These are phyloP conservation scores for Brettanomyces bruxellensis DNA, from an alignment of 805 yeast genomes.

Conservation along the genomic window DNA sequence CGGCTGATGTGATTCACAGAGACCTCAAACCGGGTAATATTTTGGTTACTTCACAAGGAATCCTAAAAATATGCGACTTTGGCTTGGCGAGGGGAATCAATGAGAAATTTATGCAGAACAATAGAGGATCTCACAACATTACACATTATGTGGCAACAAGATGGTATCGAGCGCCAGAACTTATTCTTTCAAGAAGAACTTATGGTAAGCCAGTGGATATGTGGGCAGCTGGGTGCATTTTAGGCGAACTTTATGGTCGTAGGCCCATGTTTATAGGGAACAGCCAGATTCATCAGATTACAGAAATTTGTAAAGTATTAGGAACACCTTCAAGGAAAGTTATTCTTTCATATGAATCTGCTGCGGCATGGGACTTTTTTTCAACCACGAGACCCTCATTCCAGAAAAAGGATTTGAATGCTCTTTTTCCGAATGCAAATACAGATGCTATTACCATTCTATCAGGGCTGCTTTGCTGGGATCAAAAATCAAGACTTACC, in stretches of 20 bases:
- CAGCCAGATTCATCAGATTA: constrained; percentile 61
- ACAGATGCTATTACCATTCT: constrained; percentile 43
- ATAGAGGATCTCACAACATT: constrained; percentile 34
- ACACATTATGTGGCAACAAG: constrained; percentile 89
- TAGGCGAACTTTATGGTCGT: constrained; percentile 77
- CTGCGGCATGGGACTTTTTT: constrained; percentile 38
- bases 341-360: constrained; percentile 34
- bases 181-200: constrained; percentile 49
- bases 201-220: constrained; percentile 72
- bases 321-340: constrained; percentile 59
- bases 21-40: constrained; percentile 91
- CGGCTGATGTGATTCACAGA: constrained; percentile 87
- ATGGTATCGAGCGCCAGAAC: constrained; percentile 94
- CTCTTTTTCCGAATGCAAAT: constrained; percentile 56
- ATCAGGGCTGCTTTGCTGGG: constrained; percentile 54
- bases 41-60: constrained; percentile 64
- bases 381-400: constrained; percentile 35
- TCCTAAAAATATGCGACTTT: constrained; percentile 82
- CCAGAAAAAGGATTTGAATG: constrained; percentile 36
- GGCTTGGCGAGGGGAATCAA: constrained; percentile 80
- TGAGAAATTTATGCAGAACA: constrained; percentile 20
- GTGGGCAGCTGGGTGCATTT: constrained; percentile 92
- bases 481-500: constrained; percentile 40
- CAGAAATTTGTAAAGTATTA: constrained; percentile 55
- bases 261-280: constrained; percentile 74